Evolutionary conservation across 805 yeast species (phyloP), one percentile per base, ranked within the genome.

Genomic region (Saccharomycopsis sp.): DNA sequence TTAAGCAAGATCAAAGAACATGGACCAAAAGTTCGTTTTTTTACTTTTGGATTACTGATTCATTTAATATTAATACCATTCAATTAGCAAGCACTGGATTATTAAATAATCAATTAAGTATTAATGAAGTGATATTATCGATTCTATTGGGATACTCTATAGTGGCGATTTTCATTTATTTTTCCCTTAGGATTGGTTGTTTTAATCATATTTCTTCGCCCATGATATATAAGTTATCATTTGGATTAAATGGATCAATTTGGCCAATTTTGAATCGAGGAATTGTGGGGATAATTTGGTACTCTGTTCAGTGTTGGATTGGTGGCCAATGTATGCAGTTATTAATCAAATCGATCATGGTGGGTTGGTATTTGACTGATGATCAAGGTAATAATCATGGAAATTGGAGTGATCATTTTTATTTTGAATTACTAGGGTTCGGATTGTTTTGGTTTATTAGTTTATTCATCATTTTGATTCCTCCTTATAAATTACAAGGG

Each of bases 221-320:
- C 1, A 85, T 86, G 13, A 70, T 81, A 6, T 72, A 77, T 28
- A 68, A 96, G 47, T 70, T 88, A 1, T 73, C 92, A 1, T 87
- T 87, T 60, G 96, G 96, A 44, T 71, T 82, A 8, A 81, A 74
- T 64, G 92, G 92, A 39, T 77, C 87, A 0, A 62, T 79, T 42
- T 86, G 92, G 95, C 95, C 94, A 3, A 76, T 87, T 33, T 53
- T 85, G 36, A 86, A 86, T 60, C 73, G 96, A 61, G 89, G 83
- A 25, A 86, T 82, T 9, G 79, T 87, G 82, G 80, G 85, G 21
- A 69, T 74, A 49, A 75, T 87, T 35, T 87, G 96, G 96, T 85
- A 80, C 53, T 76, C 92, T 19, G 89, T 84, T 23, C 95, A 86
- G 54, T 67, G 82, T 17, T 80, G 86, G 68, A 71, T 87, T 42